These are phyloP conservation scores for Annulohypoxylon stygium DNA, from an alignment of 495 filamentous ascomycete species.

Conservation along the genomic window DNA sequence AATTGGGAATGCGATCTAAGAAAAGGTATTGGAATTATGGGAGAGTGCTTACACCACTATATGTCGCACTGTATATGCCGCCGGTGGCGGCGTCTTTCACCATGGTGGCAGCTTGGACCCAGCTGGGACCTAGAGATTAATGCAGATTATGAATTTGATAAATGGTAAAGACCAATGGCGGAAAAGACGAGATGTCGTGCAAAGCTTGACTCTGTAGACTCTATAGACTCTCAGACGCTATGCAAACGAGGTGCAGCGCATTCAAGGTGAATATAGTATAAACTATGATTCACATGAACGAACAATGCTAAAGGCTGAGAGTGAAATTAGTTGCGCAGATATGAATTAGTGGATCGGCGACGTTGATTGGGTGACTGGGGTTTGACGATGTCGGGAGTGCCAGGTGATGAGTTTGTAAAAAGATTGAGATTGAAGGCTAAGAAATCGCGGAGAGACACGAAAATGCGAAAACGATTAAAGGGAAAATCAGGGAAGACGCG, in stretches of 20 bases:
- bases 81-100: constrained; percentile 51
- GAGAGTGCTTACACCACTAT: constrained; percentile 81
- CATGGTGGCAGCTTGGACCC: constrained; percentile 49
- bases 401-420: not conserved
- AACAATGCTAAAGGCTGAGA: not conserved
- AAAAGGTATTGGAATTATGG: constrained; percentile 3
- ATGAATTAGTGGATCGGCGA: constrained; percentile 9
- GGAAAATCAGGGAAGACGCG: constrained; percentile 33
- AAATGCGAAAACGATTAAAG: constrained; percentile 16
- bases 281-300: constrained; percentile 2
- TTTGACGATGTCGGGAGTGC: not conserved
- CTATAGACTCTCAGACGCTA: not conserved
- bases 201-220: not conserved
- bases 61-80: constrained; percentile 88
- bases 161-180: not conserved
- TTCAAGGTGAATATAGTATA: not conserved
- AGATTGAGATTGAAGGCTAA: not conserved
- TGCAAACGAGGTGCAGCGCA: not conserved
- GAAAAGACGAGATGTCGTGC: not conserved
- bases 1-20: constrained; percentile 10
- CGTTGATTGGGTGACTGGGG: constrained; percentile 31
- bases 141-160: not conserved
- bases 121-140: constrained; percentile 13
- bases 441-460: constrained; percentile 40
- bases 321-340: constrained; percentile 15